phyloP scores from a whole-genome alignment of 2,329 filamentous ascomycete genomes.

The Arachnopeziza araneosa region DNA sequence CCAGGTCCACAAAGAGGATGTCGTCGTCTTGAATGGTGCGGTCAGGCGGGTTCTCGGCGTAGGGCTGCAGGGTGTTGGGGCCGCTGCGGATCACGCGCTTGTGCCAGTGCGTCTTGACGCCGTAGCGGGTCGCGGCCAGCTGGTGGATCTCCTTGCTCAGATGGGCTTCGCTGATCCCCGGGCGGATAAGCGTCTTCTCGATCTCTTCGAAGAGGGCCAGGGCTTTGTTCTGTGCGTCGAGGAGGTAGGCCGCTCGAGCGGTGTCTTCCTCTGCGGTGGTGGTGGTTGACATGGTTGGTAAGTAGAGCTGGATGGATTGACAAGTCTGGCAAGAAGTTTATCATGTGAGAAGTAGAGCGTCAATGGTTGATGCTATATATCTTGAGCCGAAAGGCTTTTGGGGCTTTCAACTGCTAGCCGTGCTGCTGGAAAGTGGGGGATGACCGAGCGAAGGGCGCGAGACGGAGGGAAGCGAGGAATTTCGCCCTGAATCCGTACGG shows the following conservation, averaged over 20 bases:
- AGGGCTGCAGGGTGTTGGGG: slow-evolving; percentile 43
- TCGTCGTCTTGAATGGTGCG: slow-evolving; percentile 42
- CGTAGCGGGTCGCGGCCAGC: slow-evolving; percentile 37
- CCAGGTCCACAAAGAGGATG: slow-evolving; percentile 46
- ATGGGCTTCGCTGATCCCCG: slow-evolving; percentile 42
- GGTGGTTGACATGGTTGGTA: neutral
- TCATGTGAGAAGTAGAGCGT: too few species aligned
- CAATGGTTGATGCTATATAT: too few species aligned
- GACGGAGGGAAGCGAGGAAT: too few species aligned
- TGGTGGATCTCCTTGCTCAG: slow-evolving; percentile 43
- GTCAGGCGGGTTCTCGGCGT: slow-evolving; percentile 44
- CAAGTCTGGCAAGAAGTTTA: too few species aligned
- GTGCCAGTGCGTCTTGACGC: slow-evolving; percentile 46
- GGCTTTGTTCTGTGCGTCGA: slow-evolving; percentile 43
- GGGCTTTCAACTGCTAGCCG: too few species aligned
- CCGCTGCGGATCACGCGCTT: slow-evolving; percentile 46
- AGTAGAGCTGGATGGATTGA: too few species aligned
- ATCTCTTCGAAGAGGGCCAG: slow-evolving; percentile 42
- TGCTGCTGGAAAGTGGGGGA: too few species aligned
- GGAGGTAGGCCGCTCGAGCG: slow-evolving; percentile 34
- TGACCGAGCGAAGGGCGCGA: too few species aligned
- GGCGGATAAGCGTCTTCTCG: slow-evolving; percentile 38
- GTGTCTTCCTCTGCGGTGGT: neutral
- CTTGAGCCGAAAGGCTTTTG: too few species aligned
- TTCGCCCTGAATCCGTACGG: too few species aligned